These are phyloP conservation scores for Nicotiana tabacum DNA, from an alignment of 257 asterid genomes.

Conservation along the genomic window DNA sequence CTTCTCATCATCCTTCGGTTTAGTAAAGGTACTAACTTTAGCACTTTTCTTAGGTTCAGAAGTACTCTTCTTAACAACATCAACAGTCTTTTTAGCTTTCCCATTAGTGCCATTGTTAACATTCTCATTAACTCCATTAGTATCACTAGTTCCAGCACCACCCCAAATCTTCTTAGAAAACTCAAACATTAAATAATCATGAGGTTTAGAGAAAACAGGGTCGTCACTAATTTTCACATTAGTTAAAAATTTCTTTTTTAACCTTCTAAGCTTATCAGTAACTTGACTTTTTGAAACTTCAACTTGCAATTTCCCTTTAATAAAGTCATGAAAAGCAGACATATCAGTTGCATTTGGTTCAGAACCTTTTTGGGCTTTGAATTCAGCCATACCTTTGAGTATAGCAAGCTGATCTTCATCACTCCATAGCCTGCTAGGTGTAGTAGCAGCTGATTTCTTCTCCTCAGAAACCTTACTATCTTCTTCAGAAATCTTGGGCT, in stretches of 20 bases:
- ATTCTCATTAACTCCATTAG: neutral
- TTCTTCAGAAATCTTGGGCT: constrained; percentile 15
- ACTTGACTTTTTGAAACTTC: constrained; percentile 37
- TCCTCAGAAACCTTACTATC: constrained; percentile 6
- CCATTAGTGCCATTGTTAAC: constrained; percentile 6
- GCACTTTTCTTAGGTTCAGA: neutral
- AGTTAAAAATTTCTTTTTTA: constrained; percentile 37
- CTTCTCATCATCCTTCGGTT: neutral
- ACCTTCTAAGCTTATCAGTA: constrained; percentile 38
- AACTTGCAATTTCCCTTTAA: constrained; percentile 33
- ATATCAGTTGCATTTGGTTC: constrained; percentile 29
- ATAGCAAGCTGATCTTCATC: constrained; percentile 45
- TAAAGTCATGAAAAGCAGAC: constrained; percentile 32
- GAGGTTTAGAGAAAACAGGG: constrained; percentile 39
- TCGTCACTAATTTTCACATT: constrained; percentile 33
- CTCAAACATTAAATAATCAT: constrained; percentile 27
- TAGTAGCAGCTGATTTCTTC: constrained; percentile 8
- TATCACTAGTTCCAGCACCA: neutral
- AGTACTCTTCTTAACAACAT: neutral
- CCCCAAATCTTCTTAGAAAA: constrained; percentile 58
- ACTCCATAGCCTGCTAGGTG: constrained; percentile 41
- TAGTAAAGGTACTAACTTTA: neutral
- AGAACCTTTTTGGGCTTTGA: constrained; percentile 25
- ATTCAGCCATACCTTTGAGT: constrained; percentile 48
- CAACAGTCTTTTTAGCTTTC: constrained; percentile 6